Evolutionary conservation across 805 yeast genomes (phyloP).

Genomic region (Wickerhamomyces pijperi): DNA sequence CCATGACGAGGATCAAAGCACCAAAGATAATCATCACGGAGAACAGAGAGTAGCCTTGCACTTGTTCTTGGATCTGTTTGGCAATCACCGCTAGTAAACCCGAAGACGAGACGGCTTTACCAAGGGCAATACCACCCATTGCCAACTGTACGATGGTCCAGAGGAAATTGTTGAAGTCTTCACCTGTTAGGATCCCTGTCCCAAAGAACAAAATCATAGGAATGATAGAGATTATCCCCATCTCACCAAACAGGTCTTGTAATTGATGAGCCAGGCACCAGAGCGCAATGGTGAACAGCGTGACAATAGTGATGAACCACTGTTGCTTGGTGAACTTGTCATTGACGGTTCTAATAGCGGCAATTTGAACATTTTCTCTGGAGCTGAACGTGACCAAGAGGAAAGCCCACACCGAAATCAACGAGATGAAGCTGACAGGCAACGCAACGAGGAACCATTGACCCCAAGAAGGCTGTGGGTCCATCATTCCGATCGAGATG

Average conservation of each 20-base stretch:
- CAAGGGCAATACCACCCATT: slow-evolving; percentile 96
- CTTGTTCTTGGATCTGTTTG: slow-evolving; percentile 45
- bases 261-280: slow-evolving; percentile 86
- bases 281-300: slow-evolving; percentile 60
- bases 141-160: slow-evolving; percentile 95
- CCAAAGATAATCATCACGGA: slow-evolving; percentile 75
- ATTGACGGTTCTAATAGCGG: slow-evolving; percentile 40
- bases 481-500: slow-evolving; percentile 81
- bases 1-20: slow-evolving; percentile 66
- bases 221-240: slow-evolving; percentile 90
- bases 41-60: slow-evolving; percentile 60
- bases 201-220: slow-evolving; percentile 92
- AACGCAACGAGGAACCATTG: slow-evolving; percentile 86
- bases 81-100: slow-evolving; percentile 82
- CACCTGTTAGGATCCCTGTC: slow-evolving; percentile 74
- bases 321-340: slow-evolving; percentile 67
- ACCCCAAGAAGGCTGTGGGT: slow-evolving; percentile 76
- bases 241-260: slow-evolving; percentile 73
- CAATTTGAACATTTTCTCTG: slow-evolving; percentile 30
- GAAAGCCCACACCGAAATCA: slow-evolving; percentile 63
- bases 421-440: slow-evolving; percentile 61
- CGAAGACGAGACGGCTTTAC: slow-evolving; percentile 88
- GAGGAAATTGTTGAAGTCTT: slow-evolving; percentile 89
- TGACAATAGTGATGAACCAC: slow-evolving; percentile 60
- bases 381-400: slow-evolving; percentile 55